Conservation (phyloP, 2,329 filamentous ascomycete species). For the Coniochaeta hoffmannii region DNA sequence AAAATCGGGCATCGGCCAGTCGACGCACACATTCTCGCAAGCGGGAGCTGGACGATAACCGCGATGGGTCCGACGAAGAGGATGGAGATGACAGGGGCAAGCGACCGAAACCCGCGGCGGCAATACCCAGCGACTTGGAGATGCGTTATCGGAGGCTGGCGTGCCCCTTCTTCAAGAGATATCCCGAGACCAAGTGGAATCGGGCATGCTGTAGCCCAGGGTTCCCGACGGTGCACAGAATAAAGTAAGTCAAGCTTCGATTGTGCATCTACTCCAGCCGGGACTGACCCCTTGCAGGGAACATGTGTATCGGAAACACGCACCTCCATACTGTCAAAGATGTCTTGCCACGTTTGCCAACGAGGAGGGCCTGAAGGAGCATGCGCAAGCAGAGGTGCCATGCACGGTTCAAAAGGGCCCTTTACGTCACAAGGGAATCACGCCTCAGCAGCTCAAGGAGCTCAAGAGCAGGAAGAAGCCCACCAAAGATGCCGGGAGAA, state of each 20-base stretch:
- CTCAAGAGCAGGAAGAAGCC: not conserved
- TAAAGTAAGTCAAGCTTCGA: not conserved
- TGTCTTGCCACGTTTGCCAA: not conserved
- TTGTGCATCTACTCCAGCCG: not conserved
- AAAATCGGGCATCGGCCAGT: no score
- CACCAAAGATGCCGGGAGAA: not conserved
- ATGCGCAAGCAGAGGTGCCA: not conserved
- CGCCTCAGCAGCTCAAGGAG: not conserved
- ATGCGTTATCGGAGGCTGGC: not conserved
- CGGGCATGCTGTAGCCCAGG: constrained; percentile 1
- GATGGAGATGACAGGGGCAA: no score
- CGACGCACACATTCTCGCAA: no score
- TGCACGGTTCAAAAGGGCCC: not conserved
- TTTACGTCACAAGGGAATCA: not conserved
- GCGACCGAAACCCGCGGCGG: not conserved
- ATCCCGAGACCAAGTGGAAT: constrained; percentile 1
- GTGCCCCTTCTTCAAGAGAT: constrained; percentile 5
- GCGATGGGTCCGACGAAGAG: not conserved
- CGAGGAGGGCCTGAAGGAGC: not conserved
- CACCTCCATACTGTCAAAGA: constrained; percentile 1
- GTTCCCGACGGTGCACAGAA: not conserved
- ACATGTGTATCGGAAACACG: constrained; percentile 2
- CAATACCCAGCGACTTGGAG: not conserved
- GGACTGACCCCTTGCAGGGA: not conserved
- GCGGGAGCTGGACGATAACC: no score